phyloP scores from a whole-genome alignment of 306 rosid genomes.

The Fagus crenata region DNA sequence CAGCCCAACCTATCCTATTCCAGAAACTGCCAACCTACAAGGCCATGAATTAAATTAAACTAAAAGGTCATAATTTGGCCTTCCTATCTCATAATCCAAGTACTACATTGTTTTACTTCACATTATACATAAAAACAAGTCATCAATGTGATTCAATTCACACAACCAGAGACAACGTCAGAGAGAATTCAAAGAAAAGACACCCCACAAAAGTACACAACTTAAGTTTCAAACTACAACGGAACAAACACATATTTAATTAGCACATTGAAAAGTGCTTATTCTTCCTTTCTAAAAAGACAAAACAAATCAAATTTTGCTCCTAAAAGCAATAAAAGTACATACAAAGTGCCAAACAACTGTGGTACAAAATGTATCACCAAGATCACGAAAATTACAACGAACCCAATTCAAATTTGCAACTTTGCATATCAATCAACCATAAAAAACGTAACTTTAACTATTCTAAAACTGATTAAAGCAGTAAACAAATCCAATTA shows the following conservation, averaged over 20 bases:
- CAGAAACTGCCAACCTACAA: background rate
- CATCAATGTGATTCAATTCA: background rate
- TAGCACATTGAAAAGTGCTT: background rate
- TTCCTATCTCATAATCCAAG: background rate
- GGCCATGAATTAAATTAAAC: background rate
- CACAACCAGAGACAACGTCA: no score
- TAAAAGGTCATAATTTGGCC: background rate
- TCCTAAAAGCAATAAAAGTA: background rate
- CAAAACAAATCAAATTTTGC: background rate
- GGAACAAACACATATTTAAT: background rate
- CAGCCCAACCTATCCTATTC: background rate
- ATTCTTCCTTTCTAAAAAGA: background rate
- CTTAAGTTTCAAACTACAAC: background rate
- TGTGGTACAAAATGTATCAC: background rate
- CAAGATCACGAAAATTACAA: background rate
- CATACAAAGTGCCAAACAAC: background rate
- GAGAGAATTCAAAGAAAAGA: no score
- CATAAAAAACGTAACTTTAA: slow-evolving; percentile 10
- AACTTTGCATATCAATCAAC: slow-evolving; percentile 2
- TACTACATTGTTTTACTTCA: background rate
- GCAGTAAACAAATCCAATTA: slow-evolving; percentile 16
- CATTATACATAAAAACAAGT: background rate
- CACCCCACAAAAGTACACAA: no score
- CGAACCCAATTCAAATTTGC: background rate
- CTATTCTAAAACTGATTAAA: slow-evolving; percentile 1